phyloP scores from a whole-genome alignment of 371 early-diverging fungal genomes.

The Rhizopus arrhizus region DNA sequence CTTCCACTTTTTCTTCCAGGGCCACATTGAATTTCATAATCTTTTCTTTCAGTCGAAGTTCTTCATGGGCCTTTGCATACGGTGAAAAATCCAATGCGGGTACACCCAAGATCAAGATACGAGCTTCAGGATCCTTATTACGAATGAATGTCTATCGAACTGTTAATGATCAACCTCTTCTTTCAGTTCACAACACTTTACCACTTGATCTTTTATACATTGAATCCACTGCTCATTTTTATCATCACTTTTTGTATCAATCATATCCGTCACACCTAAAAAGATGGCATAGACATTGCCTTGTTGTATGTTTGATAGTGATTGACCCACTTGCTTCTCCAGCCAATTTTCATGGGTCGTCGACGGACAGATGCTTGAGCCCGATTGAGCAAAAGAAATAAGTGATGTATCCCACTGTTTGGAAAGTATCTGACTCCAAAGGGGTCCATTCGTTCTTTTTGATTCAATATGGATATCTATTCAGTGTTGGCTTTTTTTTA shows the following conservation, averaged over 20 bases:
- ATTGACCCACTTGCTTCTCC: slow-evolving; percentile 14
- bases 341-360: slow-evolving; percentile 19
- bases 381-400: slow-evolving; percentile 32
- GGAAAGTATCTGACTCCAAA: slow-evolving; percentile 45
- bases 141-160: slow-evolving; percentile 22
- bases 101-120: slow-evolving; percentile 36
- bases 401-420: slow-evolving; percentile 32
- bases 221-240: slow-evolving; percentile 22
- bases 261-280: slow-evolving; percentile 40
- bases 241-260: slow-evolving; percentile 20
- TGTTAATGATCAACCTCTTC: no score
- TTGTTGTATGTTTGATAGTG: slow-evolving; percentile 1
- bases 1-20: slow-evolving; percentile 37
- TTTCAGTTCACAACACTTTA: not conserved
- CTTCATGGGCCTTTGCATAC: slow-evolving; percentile 20
- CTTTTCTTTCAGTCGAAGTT: slow-evolving; percentile 26
- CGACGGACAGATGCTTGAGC: slow-evolving; percentile 31
- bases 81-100: slow-evolving; percentile 51
- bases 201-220: slow-evolving; percentile 38
- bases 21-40: slow-evolving; percentile 39
- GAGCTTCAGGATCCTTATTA: slow-evolving; percentile 21
- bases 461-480: slow-evolving; percentile 15
- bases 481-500: not conserved
- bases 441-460: slow-evolving; percentile 43
- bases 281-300: slow-evolving; percentile 38